phyloP scores from a whole-genome alignment of 2,329 filamentous ascomycete species.

The Aspergillus transmontanensis region DNA sequence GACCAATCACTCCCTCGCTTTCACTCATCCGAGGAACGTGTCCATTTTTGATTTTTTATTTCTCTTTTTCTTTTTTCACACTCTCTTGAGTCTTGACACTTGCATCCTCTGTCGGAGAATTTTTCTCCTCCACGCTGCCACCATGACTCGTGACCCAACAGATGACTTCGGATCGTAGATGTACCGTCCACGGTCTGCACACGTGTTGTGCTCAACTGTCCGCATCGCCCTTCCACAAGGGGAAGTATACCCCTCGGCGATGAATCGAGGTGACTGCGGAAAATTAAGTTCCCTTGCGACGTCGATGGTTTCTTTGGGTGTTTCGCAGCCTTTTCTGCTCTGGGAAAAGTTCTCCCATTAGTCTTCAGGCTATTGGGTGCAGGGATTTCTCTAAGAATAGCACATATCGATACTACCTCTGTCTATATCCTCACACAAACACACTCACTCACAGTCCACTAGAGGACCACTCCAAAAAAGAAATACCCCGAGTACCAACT shows the following conservation, averaged over 20 bases:
- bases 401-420: neutral
- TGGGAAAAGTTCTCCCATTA: neutral
- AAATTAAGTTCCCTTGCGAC: neutral
- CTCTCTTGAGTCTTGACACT: neutral
- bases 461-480: neutral
- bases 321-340: neutral
- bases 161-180: slow-evolving; percentile 7
- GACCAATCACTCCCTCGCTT: neutral
- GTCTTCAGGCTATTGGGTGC: neutral
- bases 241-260: neutral
- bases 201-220: neutral
- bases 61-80: neutral
- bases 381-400: neutral
- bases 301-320: neutral
- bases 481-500: neutral
- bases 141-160: slow-evolving; percentile 9
- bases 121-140: slow-evolving; percentile 1
- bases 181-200: neutral
- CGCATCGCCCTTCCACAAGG: neutral
- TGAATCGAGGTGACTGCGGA: neutral
- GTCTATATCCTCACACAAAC: neutral
- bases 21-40: slow-evolving; percentile 5
- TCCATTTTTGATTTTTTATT: neutral
- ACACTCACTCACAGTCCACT: neutral
- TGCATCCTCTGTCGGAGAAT: neutral